A percentile compares a stretch with the other conserved stretches of the same genome.
These are phyloP conservation scores for Hypoxylon sp. DNA, from an alignment of 2,329 filamentous ascomycete genomes.

Conservation along the genomic window DNA sequence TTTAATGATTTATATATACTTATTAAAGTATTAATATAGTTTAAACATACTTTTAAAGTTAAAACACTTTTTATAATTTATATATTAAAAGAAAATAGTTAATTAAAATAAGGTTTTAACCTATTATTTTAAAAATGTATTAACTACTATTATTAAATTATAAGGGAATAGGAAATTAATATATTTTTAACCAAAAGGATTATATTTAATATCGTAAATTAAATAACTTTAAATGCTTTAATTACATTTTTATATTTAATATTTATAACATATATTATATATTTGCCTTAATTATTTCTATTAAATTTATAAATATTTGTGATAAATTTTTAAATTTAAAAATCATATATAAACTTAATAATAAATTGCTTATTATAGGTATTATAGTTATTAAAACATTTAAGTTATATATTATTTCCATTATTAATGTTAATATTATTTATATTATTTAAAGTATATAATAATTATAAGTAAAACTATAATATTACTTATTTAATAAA, in stretches of 20 bases:
- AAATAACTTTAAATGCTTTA: not conserved
- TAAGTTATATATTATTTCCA: not conserved
- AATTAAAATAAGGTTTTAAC: not conserved
- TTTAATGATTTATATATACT: conserved; percentile 2
- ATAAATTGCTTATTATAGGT: not conserved
- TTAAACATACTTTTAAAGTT: not conserved
- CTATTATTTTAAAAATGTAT: not conserved
- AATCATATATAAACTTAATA: not conserved
- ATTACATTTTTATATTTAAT: conserved; percentile 8
- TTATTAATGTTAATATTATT: not conserved
- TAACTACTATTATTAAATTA: not conserved
- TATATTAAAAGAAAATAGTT: not conserved
- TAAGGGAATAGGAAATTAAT: not conserved
- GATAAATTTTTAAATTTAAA: conserved; percentile 1
- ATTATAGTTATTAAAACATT: not conserved
- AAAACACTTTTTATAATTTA: not conserved
- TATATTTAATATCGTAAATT: conserved; percentile 10
- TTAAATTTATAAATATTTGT: not conserved
- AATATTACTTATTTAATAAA: no score
- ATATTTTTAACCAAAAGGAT: conserved; percentile 1
- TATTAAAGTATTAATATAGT: not conserved
- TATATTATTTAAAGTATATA: not conserved
- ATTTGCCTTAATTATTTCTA: not conserved
- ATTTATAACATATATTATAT: not conserved
- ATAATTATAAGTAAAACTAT: not conserved